Conservation (phyloP, 176 grass and related monocot species). For the Urochloa ruziziensis region DNA sequence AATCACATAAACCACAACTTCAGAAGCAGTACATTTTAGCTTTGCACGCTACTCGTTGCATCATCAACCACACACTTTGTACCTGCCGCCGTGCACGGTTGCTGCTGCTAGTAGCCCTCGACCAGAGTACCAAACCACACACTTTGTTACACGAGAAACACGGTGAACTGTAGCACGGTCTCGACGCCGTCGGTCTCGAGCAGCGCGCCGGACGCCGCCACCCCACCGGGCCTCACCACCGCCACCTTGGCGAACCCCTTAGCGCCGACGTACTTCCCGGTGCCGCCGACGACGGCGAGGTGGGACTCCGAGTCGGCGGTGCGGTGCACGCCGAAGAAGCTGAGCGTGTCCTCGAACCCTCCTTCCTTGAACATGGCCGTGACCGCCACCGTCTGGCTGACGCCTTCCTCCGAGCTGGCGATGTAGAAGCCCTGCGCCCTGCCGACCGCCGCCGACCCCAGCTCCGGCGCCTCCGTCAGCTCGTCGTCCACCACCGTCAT, state of each 20-base stretch:
- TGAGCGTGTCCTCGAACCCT: slow-evolving; percentile 53
- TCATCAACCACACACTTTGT: background rate
- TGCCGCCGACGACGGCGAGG: slow-evolving; percentile 62
- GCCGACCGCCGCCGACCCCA: slow-evolving; percentile 43
- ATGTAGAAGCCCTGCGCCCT: slow-evolving; percentile 71
- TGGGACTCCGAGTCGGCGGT: slow-evolving; percentile 61
- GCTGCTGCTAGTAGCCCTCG: background rate
- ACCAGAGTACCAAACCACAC: no score
- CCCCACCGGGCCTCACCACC: slow-evolving; percentile 41
- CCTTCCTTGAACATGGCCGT: slow-evolving; percentile 65
- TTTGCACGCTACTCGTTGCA: background rate
- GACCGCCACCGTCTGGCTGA: slow-evolving; percentile 65
- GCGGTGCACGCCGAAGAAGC: slow-evolving; percentile 80
- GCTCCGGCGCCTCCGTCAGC: slow-evolving; percentile 56
- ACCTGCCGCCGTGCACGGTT: background rate
- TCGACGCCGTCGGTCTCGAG: slow-evolving; percentile 73
- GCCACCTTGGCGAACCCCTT: slow-evolving; percentile 63
- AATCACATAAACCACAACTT: background rate
- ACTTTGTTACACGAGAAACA: slow-evolving; percentile 37
- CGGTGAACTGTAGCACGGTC: slow-evolving; percentile 59
- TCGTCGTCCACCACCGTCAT: slow-evolving; percentile 80
- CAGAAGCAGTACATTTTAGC: background rate
- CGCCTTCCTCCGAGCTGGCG: slow-evolving; percentile 57
- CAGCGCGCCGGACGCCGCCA: slow-evolving; percentile 35
- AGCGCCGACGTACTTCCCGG: slow-evolving; percentile 47